phyloP scores from a whole-genome alignment of 2,329 filamentous ascomycete species.

The Arthrocladium fulminans region DNA sequence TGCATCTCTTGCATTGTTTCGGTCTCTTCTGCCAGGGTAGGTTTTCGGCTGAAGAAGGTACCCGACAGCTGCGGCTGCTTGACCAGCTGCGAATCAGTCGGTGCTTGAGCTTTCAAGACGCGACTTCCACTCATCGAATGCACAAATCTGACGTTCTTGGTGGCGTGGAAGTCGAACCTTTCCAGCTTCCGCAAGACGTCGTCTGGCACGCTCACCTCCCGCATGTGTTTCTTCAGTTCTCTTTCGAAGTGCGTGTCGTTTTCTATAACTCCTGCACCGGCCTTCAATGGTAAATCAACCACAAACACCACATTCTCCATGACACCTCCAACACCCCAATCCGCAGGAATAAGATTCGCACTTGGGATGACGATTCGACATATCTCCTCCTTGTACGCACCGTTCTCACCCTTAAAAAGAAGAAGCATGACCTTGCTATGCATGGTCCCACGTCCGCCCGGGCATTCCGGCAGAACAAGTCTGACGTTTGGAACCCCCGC shows the following conservation, averaged over 20 bases:
- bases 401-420: conserved; percentile 50
- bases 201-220: conserved; percentile 55
- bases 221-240: conserved; percentile 63
- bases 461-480: conserved; percentile 61
- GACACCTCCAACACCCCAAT: conserved; percentile 75
- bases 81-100: no score
- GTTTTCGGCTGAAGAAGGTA: neutral
- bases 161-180: conserved; percentile 74
- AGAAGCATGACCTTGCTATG: conserved; percentile 90
- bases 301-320: conserved; percentile 91
- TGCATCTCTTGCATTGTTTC: neutral
- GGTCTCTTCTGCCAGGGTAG: neutral
- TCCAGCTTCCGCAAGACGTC: conserved; percentile 59
- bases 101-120: conserved; percentile 11
- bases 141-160: conserved; percentile 65
- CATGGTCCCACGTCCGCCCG: conserved; percentile 62
- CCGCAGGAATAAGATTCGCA: conserved; percentile 74
- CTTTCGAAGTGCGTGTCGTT: conserved; percentile 51
- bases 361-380: conserved; percentile 70
- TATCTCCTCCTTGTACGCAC: conserved; percentile 9
- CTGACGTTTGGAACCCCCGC: conserved; percentile 46
- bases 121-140: conserved; percentile 64
- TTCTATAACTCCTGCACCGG: conserved; percentile 19
- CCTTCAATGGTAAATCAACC: conserved; percentile 65
- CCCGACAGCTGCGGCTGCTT: no score